These are phyloP conservation scores for Circinella umbellata DNA, from an alignment of 371 early-diverging fungal species.

Conservation along the genomic window DNA sequence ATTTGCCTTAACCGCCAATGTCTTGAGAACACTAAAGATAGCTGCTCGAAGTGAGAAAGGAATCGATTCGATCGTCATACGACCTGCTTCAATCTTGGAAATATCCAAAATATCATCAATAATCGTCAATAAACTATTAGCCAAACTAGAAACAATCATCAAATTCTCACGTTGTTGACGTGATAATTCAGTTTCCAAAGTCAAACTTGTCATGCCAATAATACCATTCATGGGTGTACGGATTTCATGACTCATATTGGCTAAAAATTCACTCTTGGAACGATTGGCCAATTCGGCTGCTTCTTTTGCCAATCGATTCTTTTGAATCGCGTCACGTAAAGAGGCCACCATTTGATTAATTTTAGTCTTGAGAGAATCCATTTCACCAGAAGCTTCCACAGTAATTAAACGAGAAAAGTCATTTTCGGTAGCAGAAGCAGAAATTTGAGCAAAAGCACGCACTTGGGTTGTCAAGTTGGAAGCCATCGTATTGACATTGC, in stretches of 20 bases:
- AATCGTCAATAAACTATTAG: constrained; percentile 67
- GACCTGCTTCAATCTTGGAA: constrained; percentile 79
- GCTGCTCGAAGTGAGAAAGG: constrained; percentile 64
- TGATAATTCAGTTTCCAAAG: constrained; percentile 62
- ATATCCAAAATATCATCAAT: constrained; percentile 80
- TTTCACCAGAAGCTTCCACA: constrained; percentile 70
- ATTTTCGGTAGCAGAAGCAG: constrained; percentile 60
- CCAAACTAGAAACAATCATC: constrained; percentile 66
- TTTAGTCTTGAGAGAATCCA: constrained; percentile 71
- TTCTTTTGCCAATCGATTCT: constrained; percentile 67
- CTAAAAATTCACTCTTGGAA: constrained; percentile 72
- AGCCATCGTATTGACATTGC: constrained; percentile 49
- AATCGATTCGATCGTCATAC: constrained; percentile 65
- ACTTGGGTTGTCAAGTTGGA: constrained; percentile 46
- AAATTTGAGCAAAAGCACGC: constrained; percentile 59
- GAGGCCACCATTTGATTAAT: constrained; percentile 71
- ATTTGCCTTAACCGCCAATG: constrained; percentile 61
- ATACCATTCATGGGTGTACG: constrained; percentile 63
- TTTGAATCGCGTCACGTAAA: constrained; percentile 67
- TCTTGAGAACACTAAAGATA: constrained; percentile 63
- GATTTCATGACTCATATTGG: constrained; percentile 73
- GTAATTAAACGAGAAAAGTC: constrained; percentile 68
- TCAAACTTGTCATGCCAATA: constrained; percentile 70
- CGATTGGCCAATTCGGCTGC: constrained; percentile 74
- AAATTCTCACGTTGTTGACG: constrained; percentile 74